Conservation (phyloP, 2,329 filamentous ascomycete genomes). For the Exophiala spinifera region DNA sequence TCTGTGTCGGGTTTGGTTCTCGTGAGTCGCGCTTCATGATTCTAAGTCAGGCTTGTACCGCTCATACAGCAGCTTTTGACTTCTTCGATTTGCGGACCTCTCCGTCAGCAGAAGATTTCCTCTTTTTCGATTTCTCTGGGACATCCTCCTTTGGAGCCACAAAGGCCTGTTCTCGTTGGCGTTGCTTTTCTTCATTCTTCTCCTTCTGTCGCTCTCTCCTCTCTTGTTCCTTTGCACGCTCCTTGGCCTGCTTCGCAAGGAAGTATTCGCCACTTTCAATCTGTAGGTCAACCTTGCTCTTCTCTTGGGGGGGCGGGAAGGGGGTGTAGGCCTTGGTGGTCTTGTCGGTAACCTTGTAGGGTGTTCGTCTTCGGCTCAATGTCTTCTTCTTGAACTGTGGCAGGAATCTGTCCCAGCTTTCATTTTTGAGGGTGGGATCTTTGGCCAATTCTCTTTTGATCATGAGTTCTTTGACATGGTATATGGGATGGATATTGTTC, state of each 20-base stretch:
- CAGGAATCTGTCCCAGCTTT: conserved; percentile 94
- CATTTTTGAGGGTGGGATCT: conserved; percentile 77
- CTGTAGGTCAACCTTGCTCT: conserved; percentile 98
- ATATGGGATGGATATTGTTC: conserved; percentile 84
- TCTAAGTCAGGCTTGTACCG: too few species aligned
- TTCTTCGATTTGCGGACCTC: conserved; percentile 14
- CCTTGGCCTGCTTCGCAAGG: conserved; percentile 86
- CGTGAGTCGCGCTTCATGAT: background rate
- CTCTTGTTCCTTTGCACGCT: conserved; percentile 74
- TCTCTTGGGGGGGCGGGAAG: conserved; percentile 93
- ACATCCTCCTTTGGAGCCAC: conserved; percentile 76
- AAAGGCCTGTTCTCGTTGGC: conserved; percentile 80
- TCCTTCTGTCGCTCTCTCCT: conserved; percentile 78
- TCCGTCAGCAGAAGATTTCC: conserved; percentile 24
- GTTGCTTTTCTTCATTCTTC: conserved; percentile 84
- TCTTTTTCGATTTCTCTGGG: conserved; percentile 52
- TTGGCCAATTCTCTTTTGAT: conserved; percentile 90
- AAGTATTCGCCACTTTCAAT: conserved; percentile 99
- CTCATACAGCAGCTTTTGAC: conserved; percentile 9
- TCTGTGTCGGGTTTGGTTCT: background rate
- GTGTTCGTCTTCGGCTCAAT: conserved; percentile 76
- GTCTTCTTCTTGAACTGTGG: conserved; percentile 96
- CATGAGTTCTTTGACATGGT: conserved; percentile 95
- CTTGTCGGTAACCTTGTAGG: conserved; percentile 88
- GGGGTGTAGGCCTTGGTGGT: conserved; percentile 91